A percentile compares a stretch with the other conserved stretches of the same genome.
These are phyloP conservation scores for Clausena lansium DNA, from an alignment of 345 rosid species.

Conservation along the genomic window DNA sequence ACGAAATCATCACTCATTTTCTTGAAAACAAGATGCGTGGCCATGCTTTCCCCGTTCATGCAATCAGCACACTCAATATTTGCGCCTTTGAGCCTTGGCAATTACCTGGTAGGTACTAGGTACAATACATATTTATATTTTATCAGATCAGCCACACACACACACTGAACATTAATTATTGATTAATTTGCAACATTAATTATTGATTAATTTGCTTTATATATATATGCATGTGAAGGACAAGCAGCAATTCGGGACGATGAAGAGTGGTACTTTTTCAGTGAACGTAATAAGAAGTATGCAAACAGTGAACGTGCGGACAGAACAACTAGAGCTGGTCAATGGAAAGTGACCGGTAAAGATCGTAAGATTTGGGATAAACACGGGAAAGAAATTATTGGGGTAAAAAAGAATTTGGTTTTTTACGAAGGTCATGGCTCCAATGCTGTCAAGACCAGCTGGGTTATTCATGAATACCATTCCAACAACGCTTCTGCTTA, in stretches of 20 bases:
- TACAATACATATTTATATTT: no score
- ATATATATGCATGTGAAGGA: neutral
- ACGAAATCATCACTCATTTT: slow-evolving; percentile 19
- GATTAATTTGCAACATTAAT: no score
- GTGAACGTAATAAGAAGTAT: slow-evolving; percentile 6
- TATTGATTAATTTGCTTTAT: no score
- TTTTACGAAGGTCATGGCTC: slow-evolving; percentile 14
- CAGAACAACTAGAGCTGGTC: slow-evolving; percentile 36
- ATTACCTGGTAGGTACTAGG: slow-evolving; percentile 32
- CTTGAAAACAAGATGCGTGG: slow-evolving; percentile 21
- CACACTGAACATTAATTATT: no score
- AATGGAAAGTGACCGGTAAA: slow-evolving; percentile 45
- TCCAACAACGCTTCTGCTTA: neutral
- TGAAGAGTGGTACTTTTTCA: slow-evolving; percentile 42
- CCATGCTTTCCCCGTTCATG: neutral
- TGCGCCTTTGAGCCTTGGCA: slow-evolving; percentile 23
- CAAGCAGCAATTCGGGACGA: slow-evolving; percentile 4
- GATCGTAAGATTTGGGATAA: slow-evolving; percentile 25
- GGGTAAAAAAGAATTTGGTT: slow-evolving; percentile 43
- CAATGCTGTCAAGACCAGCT: neutral
- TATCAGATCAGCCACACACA: no score
- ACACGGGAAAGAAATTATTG: slow-evolving; percentile 26
- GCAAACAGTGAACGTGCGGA: slow-evolving; percentile 16
- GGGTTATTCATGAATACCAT: slow-evolving; percentile 13
- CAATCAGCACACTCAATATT: slow-evolving; percentile 15